These are phyloP conservation scores for Secale cereale DNA, from an alignment of 176 grass and related monocot species.

Conservation along the genomic window DNA sequence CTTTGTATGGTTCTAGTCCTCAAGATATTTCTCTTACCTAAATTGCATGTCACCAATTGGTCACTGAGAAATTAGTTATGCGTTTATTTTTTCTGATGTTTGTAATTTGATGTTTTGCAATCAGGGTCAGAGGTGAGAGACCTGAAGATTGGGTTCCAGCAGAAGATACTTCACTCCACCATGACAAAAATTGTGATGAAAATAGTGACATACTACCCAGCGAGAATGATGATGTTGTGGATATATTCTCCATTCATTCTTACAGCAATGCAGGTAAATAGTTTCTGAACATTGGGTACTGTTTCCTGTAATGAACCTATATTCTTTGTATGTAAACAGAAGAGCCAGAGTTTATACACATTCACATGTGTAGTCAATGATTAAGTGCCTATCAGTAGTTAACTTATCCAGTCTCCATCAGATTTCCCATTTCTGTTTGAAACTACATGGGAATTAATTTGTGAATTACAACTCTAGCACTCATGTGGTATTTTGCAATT, in stretches of 20 bases:
- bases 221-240: slow-evolving; percentile 34
- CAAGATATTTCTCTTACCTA: neutral
- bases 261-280: slow-evolving; percentile 28
- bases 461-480: neutral
- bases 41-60: neutral
- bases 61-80: neutral
- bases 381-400: neutral
- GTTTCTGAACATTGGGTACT: neutral
- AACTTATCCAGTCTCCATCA: neutral
- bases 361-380: neutral
- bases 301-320: neutral
- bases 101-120: slow-evolving; percentile 23
- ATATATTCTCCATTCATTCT: slow-evolving; percentile 57
- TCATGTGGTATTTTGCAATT: neutral
- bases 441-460: neutral
- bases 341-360: too few species aligned
- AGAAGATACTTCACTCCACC: slow-evolving; percentile 22
- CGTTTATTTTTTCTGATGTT: neutral
- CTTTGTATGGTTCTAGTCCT: slow-evolving; percentile 55
- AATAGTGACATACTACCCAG: slow-evolving; percentile 24
- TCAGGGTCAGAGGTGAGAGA: slow-evolving; percentile 60
- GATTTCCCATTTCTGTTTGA: neutral
- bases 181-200: slow-evolving; percentile 15
- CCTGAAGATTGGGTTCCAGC: slow-evolving; percentile 93
- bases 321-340: neutral